Evolutionary conservation across 2,329 filamentous ascomycete species (phyloP), one percentile per base, ranked within the genome.

Genomic region (Fusarium keratoplasticum): DNA sequence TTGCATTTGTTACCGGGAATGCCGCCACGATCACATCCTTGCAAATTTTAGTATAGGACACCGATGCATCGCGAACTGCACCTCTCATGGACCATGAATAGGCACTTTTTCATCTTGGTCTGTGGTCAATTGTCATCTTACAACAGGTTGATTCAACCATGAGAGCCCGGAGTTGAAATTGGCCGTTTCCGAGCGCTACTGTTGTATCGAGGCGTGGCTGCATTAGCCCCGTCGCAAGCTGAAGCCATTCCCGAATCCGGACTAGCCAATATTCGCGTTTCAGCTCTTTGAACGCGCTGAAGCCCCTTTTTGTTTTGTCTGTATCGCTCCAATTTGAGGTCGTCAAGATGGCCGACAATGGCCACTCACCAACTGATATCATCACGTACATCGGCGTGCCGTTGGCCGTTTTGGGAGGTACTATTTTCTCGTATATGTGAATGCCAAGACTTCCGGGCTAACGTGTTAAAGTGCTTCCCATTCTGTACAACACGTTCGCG

Each of bases 401-500:
- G 3, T 82, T 92, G 20, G 89, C 88, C 2, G 85, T 91, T 3
- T 80, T 91, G 3, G 89, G 88, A 50, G 79, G 79, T 80, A 74
- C 7, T 7, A 8, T n/a, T 13, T 6, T 11, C 0, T 6, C 6
- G 2, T 14, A 7, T 8, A 14, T 16, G 5, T 27, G 5, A 4
- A 29, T 2, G 35, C 35, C 20, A 20, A 57, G n/a, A 25, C 14
- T 22, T 55, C 25, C 25, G n/a, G 10, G 44, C 67, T 70, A 47
- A 70, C 55, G 7, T n/a, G 47, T 35, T 20, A 29, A 55, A 80
- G 87, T 92, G 25, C 83, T 92, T 7, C 91, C 91, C 0, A 92
- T 92, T 60, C 83, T 93, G 50, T 93, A 92, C 82, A 93, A 92
- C 77, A 91, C 88, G 22, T 82, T 89, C 62, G 85, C 87, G 29